Conservation (phyloP, 2,329 filamentous ascomycete genomes). For the Fusarium equiseti region DNA sequence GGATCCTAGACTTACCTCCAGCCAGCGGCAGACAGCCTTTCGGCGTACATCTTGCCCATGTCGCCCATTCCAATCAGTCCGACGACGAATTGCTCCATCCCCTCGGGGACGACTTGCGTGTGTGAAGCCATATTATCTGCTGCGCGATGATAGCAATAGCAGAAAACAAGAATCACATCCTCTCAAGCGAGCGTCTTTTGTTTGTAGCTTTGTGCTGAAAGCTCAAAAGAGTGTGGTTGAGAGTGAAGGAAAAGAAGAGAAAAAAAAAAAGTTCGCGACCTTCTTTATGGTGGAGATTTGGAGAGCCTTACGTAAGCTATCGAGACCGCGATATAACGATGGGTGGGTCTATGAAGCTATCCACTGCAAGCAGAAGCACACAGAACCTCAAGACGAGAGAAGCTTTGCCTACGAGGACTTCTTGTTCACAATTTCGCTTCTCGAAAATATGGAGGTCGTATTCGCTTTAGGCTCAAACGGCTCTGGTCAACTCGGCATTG, state of each 20-base stretch:
- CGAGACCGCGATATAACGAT: conserved; percentile 43
- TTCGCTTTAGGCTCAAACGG: conserved; percentile 83
- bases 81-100: conserved; percentile 79
- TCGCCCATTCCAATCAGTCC: conserved; percentile 99
- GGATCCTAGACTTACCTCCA: conserved; percentile 79
- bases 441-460: conserved; percentile 60
- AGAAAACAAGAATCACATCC: conserved; percentile 47
- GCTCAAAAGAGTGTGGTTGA: conserved; percentile 26
- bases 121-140: conserved; percentile 50
- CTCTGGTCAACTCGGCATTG: conserved; percentile 79
- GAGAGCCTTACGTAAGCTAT: conserved; percentile 38
- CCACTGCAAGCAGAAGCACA: conserved; percentile 31
- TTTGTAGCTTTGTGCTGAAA: conserved; percentile 26
- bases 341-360: conserved; percentile 38
- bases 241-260: conserved; percentile 26
- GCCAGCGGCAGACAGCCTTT: conserved; percentile 86
- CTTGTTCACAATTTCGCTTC: conserved; percentile 17
- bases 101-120: conserved; percentile 51
- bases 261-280: conserved; percentile 43
- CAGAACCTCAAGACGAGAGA: conserved; percentile 10
- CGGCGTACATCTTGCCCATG: conserved; percentile 99
- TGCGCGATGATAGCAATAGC: conserved; percentile 43
- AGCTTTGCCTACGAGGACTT: conserved; percentile 2
- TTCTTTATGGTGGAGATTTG: conserved; percentile 43
- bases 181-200: conserved; percentile 34